phyloP scores from a whole-genome alignment of 2,329 filamentous ascomycete genomes.

The Tolypocladium inflatum region DNA sequence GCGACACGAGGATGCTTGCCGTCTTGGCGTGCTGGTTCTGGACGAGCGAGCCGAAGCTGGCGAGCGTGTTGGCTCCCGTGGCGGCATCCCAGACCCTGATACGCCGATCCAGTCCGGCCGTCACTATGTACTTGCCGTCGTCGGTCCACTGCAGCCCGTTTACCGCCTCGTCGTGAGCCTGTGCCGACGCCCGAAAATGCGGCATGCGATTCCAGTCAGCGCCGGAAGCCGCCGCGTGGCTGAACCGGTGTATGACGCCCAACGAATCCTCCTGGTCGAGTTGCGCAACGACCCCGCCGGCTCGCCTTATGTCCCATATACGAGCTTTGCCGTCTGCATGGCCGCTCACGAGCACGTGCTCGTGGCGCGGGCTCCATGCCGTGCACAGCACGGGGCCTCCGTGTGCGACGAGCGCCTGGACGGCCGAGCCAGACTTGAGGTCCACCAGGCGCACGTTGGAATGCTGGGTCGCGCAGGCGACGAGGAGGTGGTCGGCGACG shows the following conservation, averaged over 20 bases:
- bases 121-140: slow-evolving; percentile 66
- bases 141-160: slow-evolving; percentile 82
- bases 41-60: slow-evolving; percentile 75
- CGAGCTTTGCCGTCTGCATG: slow-evolving; percentile 77
- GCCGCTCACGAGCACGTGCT: slow-evolving; percentile 73
- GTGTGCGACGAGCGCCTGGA: slow-evolving; percentile 62
- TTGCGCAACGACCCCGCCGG: slow-evolving; percentile 64
- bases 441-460: slow-evolving; percentile 79
- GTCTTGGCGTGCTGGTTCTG: slow-evolving; percentile 61
- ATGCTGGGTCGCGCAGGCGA: slow-evolving; percentile 83
- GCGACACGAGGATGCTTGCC: slow-evolving; percentile 53
- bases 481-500: slow-evolving; percentile 62
- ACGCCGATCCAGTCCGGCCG: slow-evolving; percentile 72
- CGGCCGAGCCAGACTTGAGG: slow-evolving; percentile 65
- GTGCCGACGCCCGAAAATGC: slow-evolving; percentile 39
- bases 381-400: slow-evolving; percentile 58
- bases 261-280: slow-evolving; percentile 78
- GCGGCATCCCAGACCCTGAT: slow-evolving; percentile 81
- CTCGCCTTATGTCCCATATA: slow-evolving; percentile 79
- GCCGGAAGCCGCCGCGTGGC: slow-evolving; percentile 20
- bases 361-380: slow-evolving; percentile 73
- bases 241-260: slow-evolving; percentile 45
- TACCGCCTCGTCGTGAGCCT: slow-evolving; percentile 71
- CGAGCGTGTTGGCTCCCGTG: slow-evolving; percentile 77
- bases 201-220: slow-evolving; percentile 18